Conservation (phyloP, 108 stramenopile species). For the Epithemia pelagica region DNA sequence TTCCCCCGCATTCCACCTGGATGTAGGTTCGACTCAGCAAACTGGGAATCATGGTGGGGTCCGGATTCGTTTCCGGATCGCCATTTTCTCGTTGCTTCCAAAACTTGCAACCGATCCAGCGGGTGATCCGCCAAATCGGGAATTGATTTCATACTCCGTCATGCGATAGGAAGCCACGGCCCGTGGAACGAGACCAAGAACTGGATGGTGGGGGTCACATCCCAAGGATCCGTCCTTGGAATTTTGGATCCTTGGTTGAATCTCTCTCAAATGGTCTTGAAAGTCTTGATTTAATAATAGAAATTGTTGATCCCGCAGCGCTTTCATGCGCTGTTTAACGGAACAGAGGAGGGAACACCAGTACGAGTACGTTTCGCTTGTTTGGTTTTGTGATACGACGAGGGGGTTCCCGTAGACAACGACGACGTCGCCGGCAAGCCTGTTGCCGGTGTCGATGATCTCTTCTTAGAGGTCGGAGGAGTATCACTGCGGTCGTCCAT, state of each 20-base stretch:
- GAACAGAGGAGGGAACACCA: too few relatives aligned
- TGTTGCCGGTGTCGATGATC: too few relatives aligned
- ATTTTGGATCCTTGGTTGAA: neutral
- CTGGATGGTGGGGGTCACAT: neutral
- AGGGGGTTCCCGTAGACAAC: too few relatives aligned
- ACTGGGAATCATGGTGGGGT: neutral
- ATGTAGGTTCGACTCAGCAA: slow-evolving; percentile 5
- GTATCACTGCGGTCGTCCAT: too few relatives aligned
- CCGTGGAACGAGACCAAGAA: neutral
- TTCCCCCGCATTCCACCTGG: slow-evolving; percentile 71
- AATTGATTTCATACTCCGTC: neutral
- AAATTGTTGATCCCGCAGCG: neutral
- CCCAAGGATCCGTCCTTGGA: too few relatives aligned
- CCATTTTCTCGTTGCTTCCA: neutral
- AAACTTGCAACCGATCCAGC: neutral
- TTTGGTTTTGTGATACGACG: too few relatives aligned
- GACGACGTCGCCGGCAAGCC: too few relatives aligned
- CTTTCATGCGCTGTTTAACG: neutral
- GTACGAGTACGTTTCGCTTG: too few relatives aligned
- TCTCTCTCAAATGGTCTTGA: neutral
- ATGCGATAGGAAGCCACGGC: neutral
- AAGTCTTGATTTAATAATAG: neutral
- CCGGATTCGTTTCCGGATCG: neutral
- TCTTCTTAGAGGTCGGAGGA: too few relatives aligned
- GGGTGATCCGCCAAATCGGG: neutral